phyloP scores from a whole-genome alignment of 2,329 filamentous ascomycete genomes.

The Cercospora canescens region DNA sequence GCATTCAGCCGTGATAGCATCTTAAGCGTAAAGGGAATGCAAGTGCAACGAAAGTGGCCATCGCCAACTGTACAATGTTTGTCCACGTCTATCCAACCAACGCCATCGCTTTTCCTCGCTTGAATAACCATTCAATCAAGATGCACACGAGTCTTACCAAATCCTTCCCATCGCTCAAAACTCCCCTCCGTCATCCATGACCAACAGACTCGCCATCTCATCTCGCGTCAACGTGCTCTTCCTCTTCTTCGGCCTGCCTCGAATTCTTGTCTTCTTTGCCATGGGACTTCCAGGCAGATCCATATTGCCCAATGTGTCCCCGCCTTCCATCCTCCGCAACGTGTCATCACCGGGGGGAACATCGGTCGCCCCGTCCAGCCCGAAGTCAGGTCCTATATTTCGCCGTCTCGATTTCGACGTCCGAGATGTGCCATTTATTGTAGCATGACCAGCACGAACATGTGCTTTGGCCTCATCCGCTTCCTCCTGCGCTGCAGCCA shows the following conservation, averaged over 20 bases:
- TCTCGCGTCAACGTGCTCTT: constrained; percentile 74
- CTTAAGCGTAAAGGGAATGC: too few species aligned
- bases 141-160: not conserved
- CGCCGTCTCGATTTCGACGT: constrained; percentile 2
- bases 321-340: constrained; percentile 15
- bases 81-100: not conserved
- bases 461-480: constrained; percentile 45
- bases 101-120: not conserved
- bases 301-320: constrained; percentile 40
- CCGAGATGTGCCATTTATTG: not conserved
- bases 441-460: constrained; percentile 11
- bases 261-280: constrained; percentile 49
- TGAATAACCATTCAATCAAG: not conserved
- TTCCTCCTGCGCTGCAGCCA: constrained; percentile 45
- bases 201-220: constrained; percentile 65
- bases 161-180: not conserved
- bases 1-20: too few species aligned
- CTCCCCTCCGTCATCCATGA: constrained; percentile 7
- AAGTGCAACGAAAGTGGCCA: too few species aligned
- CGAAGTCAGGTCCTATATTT: constrained; percentile 13
- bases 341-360: constrained; percentile 25
- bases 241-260: constrained; percentile 62
- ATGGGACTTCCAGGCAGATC: constrained; percentile 35
- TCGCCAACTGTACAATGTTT: too few species aligned
- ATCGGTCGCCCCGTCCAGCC: constrained; percentile 30